phyloP scores from a whole-genome alignment of 1,284 basidiomycete genomes.

The Moesziomyces globuligerus region DNA sequence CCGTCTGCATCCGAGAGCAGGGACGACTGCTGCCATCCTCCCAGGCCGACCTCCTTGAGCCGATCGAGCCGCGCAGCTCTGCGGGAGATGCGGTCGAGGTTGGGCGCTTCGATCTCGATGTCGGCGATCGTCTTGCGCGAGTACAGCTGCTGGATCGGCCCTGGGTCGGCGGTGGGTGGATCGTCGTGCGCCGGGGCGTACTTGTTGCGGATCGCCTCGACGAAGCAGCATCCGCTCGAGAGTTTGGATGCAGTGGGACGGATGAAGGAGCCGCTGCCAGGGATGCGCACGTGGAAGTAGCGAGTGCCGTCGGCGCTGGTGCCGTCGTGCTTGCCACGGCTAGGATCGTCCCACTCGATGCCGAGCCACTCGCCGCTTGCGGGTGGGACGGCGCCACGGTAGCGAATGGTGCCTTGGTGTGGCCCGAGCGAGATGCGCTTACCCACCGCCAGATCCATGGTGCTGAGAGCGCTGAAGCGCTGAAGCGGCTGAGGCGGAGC shows the following conservation, averaged over 20 bases:
- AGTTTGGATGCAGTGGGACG: slow-evolving; percentile 43
- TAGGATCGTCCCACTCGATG: slow-evolving; percentile 90
- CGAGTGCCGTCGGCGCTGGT: slow-evolving; percentile 75
- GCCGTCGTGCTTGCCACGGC: slow-evolving; percentile 87
- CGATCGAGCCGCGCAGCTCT: slow-evolving; percentile 77
- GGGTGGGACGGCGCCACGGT: slow-evolving; percentile 75
- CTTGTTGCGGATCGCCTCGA: slow-evolving; percentile 74
- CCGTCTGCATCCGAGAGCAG: slow-evolving; percentile 10
- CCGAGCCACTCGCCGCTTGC: slow-evolving; percentile 84
- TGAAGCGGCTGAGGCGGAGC: no score
- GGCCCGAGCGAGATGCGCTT: slow-evolving; percentile 44
- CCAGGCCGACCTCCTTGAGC: slow-evolving; percentile 81
- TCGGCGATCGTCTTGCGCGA: slow-evolving; percentile 50
- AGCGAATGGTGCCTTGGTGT: slow-evolving; percentile 74
- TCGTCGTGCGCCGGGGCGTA: slow-evolving; percentile 33
- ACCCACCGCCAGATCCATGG: slow-evolving; percentile 31
- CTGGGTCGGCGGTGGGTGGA: background rate
- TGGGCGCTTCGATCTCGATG: slow-evolving; percentile 87
- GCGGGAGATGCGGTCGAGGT: slow-evolving; percentile 79
- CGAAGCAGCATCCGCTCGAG: slow-evolving; percentile 72
- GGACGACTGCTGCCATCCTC: slow-evolving; percentile 68
- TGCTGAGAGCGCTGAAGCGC: background rate
- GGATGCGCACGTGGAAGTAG: slow-evolving; percentile 74
- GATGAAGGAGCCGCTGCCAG: slow-evolving; percentile 56
- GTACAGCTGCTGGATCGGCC: slow-evolving; percentile 70